Base-by-base conservation (phyloP, 2,329 filamentous ascomycete species). In the Fusarium nelsonii region DNA sequence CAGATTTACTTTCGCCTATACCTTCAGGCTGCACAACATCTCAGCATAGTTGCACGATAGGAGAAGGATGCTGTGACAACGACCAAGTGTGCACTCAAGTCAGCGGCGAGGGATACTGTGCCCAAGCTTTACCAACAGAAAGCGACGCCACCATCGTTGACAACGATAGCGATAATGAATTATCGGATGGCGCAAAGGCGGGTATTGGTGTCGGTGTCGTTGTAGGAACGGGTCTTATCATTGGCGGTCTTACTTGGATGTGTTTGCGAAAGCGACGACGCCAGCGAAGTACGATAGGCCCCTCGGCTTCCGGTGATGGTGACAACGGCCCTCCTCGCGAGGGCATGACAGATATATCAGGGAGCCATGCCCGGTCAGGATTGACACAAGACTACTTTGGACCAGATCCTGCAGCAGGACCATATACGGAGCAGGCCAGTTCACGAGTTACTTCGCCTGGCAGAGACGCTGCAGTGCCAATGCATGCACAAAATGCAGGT, bases 171-270 rank as follows among this genome's bases (percentile, higher is more conserved):
- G 63, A 45, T 50, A 54, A 46, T 4, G 74, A 75, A 4, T 73
- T 88, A 8, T 84, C 84, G 2, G 74, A 80, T 2, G 85, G 84
- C 1, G 86, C 85, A 4, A 87, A 84, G 70, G 86, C 84, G 0
- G 87, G 87, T 4, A 84, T 90, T n/a, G 86, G 83, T 8, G 79
- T 85, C 1, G 87, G 85, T 18, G 81, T 85, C 5, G 81, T 84
- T 2, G 74, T 85, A 0, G 84, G 78, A 30, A 80, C 78, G 2
- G 78, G 80, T 5, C 44, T 81, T 8, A 40, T 86, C 15, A 76
- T 86, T 37, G 84, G 80, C 5, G 72, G 72, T 4, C 63, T 82
- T 16, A 79, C 81, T 0, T 89, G 84, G 83, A 78, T 85, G 60
- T 86, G 82, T 60, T 57, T 87, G 30, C 74, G 78, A 32, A 80